These are phyloP conservation scores for Breviolum minutum DNA, from an alignment of 73 alveolate species.

Conservation along the genomic window DNA sequence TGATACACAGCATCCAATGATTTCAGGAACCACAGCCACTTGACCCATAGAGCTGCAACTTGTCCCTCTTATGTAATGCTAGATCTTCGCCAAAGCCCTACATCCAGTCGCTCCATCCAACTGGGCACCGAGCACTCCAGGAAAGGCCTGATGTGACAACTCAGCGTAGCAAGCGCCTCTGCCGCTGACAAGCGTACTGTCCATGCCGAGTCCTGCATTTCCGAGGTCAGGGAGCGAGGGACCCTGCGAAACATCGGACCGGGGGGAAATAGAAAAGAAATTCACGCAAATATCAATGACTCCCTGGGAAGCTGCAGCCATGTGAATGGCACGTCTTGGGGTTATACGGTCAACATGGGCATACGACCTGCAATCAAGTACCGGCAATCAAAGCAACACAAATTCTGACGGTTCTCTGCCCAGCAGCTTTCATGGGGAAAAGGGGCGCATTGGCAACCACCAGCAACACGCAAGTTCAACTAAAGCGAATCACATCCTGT, in stretches of 20 bases:
- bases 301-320: not conserved
- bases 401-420: too few species aligned
- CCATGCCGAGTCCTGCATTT: constrained; percentile 39
- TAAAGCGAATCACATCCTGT: not conserved
- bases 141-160: constrained; percentile 26
- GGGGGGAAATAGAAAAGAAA: not conserved
- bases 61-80: too few species aligned
- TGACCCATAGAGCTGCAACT: too few species aligned
- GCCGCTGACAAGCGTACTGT: constrained; percentile 65
- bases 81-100: not conserved
- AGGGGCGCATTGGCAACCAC: too few species aligned
- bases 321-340: not conserved
- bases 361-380: not conserved
- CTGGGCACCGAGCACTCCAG: constrained; percentile 23
- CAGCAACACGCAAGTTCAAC: too few species aligned
- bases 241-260: not conserved
- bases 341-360: not conserved
- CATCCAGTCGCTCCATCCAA: not conserved
- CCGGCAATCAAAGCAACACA: too few species aligned
- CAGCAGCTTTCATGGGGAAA: too few species aligned
- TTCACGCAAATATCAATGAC: not conserved
- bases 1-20: too few species aligned
- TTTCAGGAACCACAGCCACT: too few species aligned
- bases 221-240: not conserved
- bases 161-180: constrained; percentile 68